A percentile compares a stretch with the other conserved stretches of the same genome.
These are phyloP conservation scores for Tetrastigma voinierianum DNA, from an alignment of 164 flowering plant species.

Conservation along the genomic window DNA sequence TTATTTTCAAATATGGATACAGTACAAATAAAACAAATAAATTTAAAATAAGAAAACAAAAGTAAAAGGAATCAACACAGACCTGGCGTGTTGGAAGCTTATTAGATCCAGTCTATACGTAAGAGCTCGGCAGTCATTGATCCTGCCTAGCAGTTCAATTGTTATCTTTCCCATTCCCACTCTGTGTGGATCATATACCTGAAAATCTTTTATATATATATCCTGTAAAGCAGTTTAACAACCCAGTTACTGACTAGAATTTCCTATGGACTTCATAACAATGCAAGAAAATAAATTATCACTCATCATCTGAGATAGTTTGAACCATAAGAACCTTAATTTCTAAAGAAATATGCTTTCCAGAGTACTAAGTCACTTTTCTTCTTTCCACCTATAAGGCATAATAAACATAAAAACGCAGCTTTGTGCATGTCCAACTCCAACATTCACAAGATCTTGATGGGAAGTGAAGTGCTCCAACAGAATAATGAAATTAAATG, in stretches of 20 bases:
- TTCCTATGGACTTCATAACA: not conserved
- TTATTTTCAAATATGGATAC: too few species aligned
- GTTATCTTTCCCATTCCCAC: conserved; percentile 78
- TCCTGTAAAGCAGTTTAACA: conserved; percentile 38
- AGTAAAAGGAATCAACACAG: conserved; percentile 3
- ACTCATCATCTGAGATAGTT: not conserved
- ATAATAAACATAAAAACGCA: too few species aligned
- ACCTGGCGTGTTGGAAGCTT: conserved; percentile 86
- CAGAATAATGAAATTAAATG: too few species aligned
- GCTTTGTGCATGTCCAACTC: too few species aligned
- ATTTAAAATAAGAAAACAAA: too few species aligned
- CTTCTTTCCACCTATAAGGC: too few species aligned
- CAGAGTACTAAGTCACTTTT: too few species aligned
- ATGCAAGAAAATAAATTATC: not conserved
- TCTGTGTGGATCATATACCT: conserved; percentile 70
- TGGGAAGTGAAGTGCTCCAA: too few species aligned
- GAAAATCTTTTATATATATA: conserved; percentile 71
- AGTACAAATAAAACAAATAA: too few species aligned
- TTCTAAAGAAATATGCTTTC: too few species aligned
- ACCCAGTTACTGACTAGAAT: not conserved
- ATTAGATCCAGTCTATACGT: conserved; percentile 68
- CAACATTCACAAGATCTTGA: too few species aligned
- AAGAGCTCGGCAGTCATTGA: conserved; percentile 70
- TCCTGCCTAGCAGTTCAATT: conserved; percentile 76
- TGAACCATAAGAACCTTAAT: too few species aligned